Conservation (phyloP, 2,329 filamentous ascomycete species). For the Pseudogymnoascus verrucosus region DNA sequence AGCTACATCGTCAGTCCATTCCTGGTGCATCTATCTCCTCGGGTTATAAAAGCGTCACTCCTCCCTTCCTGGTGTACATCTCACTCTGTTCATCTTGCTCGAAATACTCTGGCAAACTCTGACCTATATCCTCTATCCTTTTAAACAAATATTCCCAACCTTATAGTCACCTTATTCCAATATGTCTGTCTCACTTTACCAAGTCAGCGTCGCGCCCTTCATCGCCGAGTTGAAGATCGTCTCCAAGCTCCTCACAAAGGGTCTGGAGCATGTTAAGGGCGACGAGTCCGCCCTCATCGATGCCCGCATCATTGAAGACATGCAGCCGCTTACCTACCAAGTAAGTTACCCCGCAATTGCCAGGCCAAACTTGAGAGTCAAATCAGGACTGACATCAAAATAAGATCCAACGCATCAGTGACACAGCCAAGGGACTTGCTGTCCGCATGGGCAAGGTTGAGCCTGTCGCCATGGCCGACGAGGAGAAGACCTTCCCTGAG, state of each 20-base stretch:
- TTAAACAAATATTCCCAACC: background rate
- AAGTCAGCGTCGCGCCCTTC: slow-evolving; percentile 34
- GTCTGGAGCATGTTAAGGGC: slow-evolving; percentile 31
- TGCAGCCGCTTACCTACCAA: slow-evolving; percentile 42
- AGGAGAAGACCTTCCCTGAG: slow-evolving; percentile 41
- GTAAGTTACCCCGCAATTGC: background rate
- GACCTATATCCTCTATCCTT: background rate
- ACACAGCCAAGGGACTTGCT: slow-evolving; percentile 34
- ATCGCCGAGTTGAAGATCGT: slow-evolving; percentile 36
- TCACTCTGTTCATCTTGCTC: background rate
- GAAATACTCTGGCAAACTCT: background rate
- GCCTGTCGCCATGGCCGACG: slow-evolving; percentile 30
- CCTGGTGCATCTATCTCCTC: background rate
- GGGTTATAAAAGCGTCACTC: background rate
- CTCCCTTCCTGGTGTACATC: background rate
- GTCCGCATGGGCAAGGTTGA: slow-evolving; percentile 32
- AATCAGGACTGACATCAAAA: background rate
- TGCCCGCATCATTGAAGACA: slow-evolving; percentile 39
- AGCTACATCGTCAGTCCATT: background rate
- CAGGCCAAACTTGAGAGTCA: background rate
- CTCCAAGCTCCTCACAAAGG: slow-evolving; percentile 36
- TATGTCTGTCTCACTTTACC: slow-evolving; percentile 25
- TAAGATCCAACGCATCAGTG: slow-evolving; percentile 33
- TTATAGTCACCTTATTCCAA: background rate
- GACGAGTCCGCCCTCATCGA: slow-evolving; percentile 29